Base-by-base conservation (phyloP, 1,284 basidiomycete genomes). In the Leccinum glutinopallens region DNA sequence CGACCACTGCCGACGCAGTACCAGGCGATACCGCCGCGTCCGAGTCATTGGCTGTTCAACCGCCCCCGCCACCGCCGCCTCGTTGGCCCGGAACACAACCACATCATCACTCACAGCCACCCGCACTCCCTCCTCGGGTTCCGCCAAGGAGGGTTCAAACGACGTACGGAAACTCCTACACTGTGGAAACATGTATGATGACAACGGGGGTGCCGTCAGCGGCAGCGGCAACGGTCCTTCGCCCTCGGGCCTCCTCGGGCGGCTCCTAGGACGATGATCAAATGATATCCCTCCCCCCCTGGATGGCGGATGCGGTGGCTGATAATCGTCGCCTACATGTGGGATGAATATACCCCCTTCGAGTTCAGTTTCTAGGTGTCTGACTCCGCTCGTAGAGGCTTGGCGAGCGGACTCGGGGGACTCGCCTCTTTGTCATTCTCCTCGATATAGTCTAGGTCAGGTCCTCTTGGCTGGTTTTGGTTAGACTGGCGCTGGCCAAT, bases 211-310 rank as follows among this genome's bases (percentile, higher is more conserved):
- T 29, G 41, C 4, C 25, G 29, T 37, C 8, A 39, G 13, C 6
- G 17, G 39, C 13, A 37, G 13, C 6, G 17, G 39, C 13, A 37
- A 12, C 32, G 17, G 9, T n/a, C 25, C 55, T 12, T 60, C 57
- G 13, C 19, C 66, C 55, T 59, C 65, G 59, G 71, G 71, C 10
- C 35, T 72, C 46, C 61, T 73, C 32, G 72, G 68, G 7, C 62
- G 63, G 64, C 32, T 74, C 19, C 58, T 73, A 58, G 72, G 73
- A 12, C 60, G 73, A 35, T 70, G 65, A 69, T 2, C 32, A 51
- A 51, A 22, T 13, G 19, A 37, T 37, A 39, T 39, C 12, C 49
- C 5, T 43, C 17, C 5, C 12, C 46, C 46, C n/a, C 25, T 29
- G 29, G 25, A 29, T 29, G 25, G 25, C 25, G 25, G 25, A 29